Evolutionary conservation across 1,139 yeast genomes (phyloP), one percentile per base, ranked within the genome.

Genomic region (Yamadazyma spencermartinsiae): DNA sequence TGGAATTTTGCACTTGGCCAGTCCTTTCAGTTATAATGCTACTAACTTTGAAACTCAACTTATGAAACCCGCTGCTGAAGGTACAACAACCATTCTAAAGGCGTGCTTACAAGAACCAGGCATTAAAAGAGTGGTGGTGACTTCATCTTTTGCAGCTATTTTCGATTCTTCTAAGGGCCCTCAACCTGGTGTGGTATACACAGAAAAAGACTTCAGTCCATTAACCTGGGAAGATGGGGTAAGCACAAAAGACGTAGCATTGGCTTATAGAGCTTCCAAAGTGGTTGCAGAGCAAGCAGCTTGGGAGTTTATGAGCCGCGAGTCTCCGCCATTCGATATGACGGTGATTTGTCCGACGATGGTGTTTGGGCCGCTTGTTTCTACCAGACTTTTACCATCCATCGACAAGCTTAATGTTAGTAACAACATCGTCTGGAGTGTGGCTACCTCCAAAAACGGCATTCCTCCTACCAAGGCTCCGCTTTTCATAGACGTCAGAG

Each of bases 1-100:
- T 3, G 77, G 72, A 24, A 65, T 80, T 39, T 68, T 73, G 4
- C 88, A 82, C 57, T 74, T 59, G 10, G 63, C 63, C 5, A 62
- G 69, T 28, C 65, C 65, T 1, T 45, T 37, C 25, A 11, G 40
- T 21, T 39, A 36, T 15, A 23, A 55, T n/a, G 56, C 59, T 4
- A 50, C 48, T 11, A 47, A 53, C 34, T 46, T 37, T 14, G 58
- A 48, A 33, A 38, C 36, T 14, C 52, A 56, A 16, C 37, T 54
- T 7, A 39, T 54, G 29, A 38, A 46, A 24, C 56, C 57, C 2
- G 55, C 56, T 2, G 32, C 50, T n/a, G 37, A 48, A 18, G 63
- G 65, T 3, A 56, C 63, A 24, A 46, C 44, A 36, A 48, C 52
- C 36, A 55, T 57, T 3, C 50, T 61, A 26, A 37, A 36, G n/a